Evolutionary conservation across 2,329 filamentous ascomycete genomes (phyloP).

Genomic region (Stromatinia cepivora): DNA sequence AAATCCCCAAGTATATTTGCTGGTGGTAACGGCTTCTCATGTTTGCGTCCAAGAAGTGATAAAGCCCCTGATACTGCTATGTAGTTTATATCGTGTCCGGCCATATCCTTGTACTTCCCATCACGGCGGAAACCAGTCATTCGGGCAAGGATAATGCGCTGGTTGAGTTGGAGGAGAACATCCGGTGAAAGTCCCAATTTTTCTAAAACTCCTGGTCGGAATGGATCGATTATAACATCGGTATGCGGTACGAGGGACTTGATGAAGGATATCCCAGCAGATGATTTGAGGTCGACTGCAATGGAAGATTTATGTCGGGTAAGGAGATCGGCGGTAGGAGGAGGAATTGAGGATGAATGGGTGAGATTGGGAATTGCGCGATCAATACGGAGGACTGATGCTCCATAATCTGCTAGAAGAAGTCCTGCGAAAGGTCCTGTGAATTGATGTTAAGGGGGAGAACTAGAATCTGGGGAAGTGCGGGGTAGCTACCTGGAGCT

Average conservation of each 20-base stretch:
- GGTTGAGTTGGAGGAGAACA: conserved; percentile 66
- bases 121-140: conserved; percentile 90
- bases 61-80: conserved; percentile 83
- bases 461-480: conserved; percentile 40
- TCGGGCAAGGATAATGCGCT: conserved; percentile 74
- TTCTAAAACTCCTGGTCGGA: conserved; percentile 87
- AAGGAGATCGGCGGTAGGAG: conserved; percentile 68
- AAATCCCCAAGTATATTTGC: conserved; percentile 88
- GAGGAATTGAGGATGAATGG: conserved; percentile 45
- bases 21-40: conserved; percentile 73
- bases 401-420: conserved; percentile 86
- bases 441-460: conserved; percentile 14
- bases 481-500: conserved; percentile 52
- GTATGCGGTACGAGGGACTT: conserved; percentile 60
- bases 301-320: conserved; percentile 81
- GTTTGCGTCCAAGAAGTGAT: conserved; percentile 69
- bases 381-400: conserved; percentile 84
- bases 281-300: conserved; percentile 73
- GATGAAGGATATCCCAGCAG: conserved; percentile 63
- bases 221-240: conserved; percentile 90
- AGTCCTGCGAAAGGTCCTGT: conserved; percentile 84
- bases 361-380: conserved; percentile 52
- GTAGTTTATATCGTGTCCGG: conserved; percentile 96
- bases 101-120: conserved; percentile 83
- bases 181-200: conserved; percentile 74